Percentiles rank a stretch among this genome's conserved stretches.
phyloP scores from a whole-genome alignment of 2,329 filamentous ascomycete species.

The Zopfia rhizophila region DNA sequence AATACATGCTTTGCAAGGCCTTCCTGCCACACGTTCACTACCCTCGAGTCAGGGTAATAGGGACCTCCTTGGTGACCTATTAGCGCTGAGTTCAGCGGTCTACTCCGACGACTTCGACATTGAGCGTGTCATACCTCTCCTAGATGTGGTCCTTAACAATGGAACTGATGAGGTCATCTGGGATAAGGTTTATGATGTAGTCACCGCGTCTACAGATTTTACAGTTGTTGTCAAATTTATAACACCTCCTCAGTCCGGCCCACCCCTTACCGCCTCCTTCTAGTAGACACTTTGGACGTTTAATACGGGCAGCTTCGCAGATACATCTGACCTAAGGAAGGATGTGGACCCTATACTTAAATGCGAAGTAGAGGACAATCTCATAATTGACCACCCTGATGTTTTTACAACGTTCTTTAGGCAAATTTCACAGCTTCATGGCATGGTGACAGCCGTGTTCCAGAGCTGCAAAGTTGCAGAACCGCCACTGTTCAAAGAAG shows the following conservation, averaged over 20 bases:
- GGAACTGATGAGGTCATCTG: conserved; percentile 47
- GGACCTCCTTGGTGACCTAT: conserved; percentile 14
- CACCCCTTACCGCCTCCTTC: conserved; percentile 16
- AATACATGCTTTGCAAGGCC: conserved; percentile 16
- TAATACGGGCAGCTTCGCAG: conserved; percentile 13
- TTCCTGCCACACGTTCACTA: conserved; percentile 14
- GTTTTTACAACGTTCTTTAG: conserved; percentile 17
- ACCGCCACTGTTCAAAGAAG: conserved; percentile 14
- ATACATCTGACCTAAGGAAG: conserved; percentile 7
- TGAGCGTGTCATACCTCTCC: conserved; percentile 46
- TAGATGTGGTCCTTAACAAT: conserved; percentile 39
- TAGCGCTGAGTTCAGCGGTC: conserved; percentile 14
- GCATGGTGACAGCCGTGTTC: conserved; percentile 12
- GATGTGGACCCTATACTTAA: conserved; percentile 15
- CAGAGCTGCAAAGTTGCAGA: conserved; percentile 15
- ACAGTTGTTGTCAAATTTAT: conserved; percentile 8
- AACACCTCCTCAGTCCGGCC: conserved; percentile 18
- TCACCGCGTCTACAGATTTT: conserved; percentile 26
- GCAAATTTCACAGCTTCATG: conserved; percentile 14
- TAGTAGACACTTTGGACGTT: conserved; percentile 13
- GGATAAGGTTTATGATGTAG: conserved; percentile 48
- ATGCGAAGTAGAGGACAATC: conserved; percentile 15
- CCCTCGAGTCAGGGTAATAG: conserved; percentile 8
- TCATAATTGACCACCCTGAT: conserved; percentile 13
- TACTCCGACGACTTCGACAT: conserved; percentile 25